Base-by-base conservation (phyloP, 164 flowering plant genomes). In the Berberis vulgaris region DNA sequence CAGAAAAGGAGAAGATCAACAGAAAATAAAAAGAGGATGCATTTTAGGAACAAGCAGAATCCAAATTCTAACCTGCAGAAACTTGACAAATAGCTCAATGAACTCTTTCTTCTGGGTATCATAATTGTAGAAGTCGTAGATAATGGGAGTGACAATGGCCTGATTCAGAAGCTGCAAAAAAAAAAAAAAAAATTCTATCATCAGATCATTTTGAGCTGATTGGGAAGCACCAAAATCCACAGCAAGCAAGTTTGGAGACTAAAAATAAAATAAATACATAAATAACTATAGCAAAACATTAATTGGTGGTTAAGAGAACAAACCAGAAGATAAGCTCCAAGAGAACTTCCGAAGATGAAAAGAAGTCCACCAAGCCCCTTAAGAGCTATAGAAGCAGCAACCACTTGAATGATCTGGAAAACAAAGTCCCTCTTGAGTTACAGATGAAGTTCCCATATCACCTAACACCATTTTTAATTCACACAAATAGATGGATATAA, bases 251-350 rank as follows among this genome's bases (percentile, higher is more conserved):
- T 45, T 47, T 45, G 6, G 7, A 54, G 64, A 40, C 43, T 4
- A 40, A 47, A 45, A 41, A 26, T 9, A 38, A n/a, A 47, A 45
- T 7, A 3, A 41, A 45, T 8, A 7, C 9, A 47, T 3, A 62
- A 59, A 64, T 6, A 26, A 26, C 26, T 26, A 26, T 26, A 26
- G 26, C 26, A 26, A 26, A 26, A 26, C 26, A 26, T 26, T 12
- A 54, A 54, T 49, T 7, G 3, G 3, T 12, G 6, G 38, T 52
- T 4, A 5, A n/a, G 38, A 9, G 12, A 26, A 49, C 76, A 62
- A 1, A 91, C 97, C 93, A 91, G 79, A 42, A 91, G 85, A 61
- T 57, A 80, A 45, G 97, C 96, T 66, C 96, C 97, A 70, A 85
- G 61, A 41, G 82, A 64, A 78, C 81, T 84, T 66, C 91, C 87